A percentile compares a stretch with the other conserved stretches of the same genome.
Evolutionary conservation across 306 rosid species (phyloP).

Genomic region (Quillaja saponaria): DNA sequence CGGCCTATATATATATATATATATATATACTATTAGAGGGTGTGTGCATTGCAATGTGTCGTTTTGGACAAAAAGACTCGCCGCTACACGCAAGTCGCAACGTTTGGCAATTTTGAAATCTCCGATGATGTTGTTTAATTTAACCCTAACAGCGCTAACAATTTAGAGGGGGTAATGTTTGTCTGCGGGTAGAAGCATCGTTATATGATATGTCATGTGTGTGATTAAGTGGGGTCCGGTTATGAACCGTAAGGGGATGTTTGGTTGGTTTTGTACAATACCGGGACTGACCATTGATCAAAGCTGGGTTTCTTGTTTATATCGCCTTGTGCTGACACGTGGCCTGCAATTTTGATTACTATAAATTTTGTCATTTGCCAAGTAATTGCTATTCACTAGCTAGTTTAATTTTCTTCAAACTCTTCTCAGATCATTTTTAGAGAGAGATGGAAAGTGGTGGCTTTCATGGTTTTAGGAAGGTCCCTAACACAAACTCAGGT

Average conservation of each 20-base stretch:
- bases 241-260: no score
- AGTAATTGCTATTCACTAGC: constrained; percentile 15
- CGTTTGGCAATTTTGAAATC: background rate
- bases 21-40: no score
- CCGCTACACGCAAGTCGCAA: background rate
- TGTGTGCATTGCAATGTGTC: background rate
- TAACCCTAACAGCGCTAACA: background rate
- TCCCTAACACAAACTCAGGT: constrained; percentile 49
- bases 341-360: constrained; percentile 24
- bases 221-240: no score
- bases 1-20: background rate
- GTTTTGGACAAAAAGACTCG: background rate
- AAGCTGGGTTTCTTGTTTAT: constrained; percentile 40
- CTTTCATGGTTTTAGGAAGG: constrained; percentile 75
- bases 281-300: constrained; percentile 18
- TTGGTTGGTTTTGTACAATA: no score
- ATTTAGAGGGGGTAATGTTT: background rate
- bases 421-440: background rate
- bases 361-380: constrained; percentile 56
- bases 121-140: no score
- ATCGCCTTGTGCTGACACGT: constrained; percentile 45
- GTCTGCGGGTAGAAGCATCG: background rate
- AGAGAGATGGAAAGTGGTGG: constrained; percentile 57
- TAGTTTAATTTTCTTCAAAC: background rate
- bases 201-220: no score